These are phyloP conservation scores for Cercospora janseana DNA, from an alignment of 2,329 filamentous ascomycete species.

Conservation along the genomic window DNA sequence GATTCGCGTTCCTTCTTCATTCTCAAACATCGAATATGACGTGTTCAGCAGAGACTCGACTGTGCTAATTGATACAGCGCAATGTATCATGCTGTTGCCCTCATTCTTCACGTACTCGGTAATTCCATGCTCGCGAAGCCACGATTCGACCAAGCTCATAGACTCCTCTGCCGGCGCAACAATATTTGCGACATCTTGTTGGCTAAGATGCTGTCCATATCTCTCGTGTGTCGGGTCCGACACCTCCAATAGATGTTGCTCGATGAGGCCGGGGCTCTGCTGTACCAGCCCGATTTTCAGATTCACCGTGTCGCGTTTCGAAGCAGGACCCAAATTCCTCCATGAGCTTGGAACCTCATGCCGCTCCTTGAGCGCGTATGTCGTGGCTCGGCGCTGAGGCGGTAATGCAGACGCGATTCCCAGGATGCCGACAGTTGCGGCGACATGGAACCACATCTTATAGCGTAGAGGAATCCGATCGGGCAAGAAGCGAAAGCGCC, in stretches of 20 bases:
- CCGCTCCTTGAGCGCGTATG: slow-evolving; percentile 56
- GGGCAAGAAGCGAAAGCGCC: too few species aligned
- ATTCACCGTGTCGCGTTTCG: slow-evolving; percentile 50
- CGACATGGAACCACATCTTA: slow-evolving; percentile 13
- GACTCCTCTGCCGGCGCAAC: slow-evolving; percentile 55
- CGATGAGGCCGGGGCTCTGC: slow-evolving; percentile 54
- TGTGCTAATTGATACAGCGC: slow-evolving; percentile 51
- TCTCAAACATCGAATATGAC: slow-evolving; percentile 53
- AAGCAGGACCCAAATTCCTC: slow-evolving; percentile 49
- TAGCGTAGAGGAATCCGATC: too few species aligned
- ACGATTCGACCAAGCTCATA: slow-evolving; percentile 54
- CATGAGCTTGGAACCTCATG: slow-evolving; percentile 54
- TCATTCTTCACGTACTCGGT: slow-evolving; percentile 46
- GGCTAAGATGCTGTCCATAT: slow-evolving; percentile 53
- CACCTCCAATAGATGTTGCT: slow-evolving; percentile 55
- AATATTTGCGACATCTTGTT: slow-evolving; percentile 53
- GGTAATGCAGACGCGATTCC: slow-evolving; percentile 11
- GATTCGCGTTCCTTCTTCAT: slow-evolving; percentile 51
- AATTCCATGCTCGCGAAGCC: slow-evolving; percentile 56
- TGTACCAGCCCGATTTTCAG: slow-evolving; percentile 61
- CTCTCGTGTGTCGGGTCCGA: slow-evolving; percentile 54
- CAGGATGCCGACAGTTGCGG: slow-evolving; percentile 4
- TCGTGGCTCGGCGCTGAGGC: slow-evolving; percentile 33
- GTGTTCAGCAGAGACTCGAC: slow-evolving; percentile 56
- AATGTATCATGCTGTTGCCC: slow-evolving; percentile 58